Conservation (phyloP, 2,329 filamentous ascomycete genomes). For the Thyridium curvatum region DNA sequence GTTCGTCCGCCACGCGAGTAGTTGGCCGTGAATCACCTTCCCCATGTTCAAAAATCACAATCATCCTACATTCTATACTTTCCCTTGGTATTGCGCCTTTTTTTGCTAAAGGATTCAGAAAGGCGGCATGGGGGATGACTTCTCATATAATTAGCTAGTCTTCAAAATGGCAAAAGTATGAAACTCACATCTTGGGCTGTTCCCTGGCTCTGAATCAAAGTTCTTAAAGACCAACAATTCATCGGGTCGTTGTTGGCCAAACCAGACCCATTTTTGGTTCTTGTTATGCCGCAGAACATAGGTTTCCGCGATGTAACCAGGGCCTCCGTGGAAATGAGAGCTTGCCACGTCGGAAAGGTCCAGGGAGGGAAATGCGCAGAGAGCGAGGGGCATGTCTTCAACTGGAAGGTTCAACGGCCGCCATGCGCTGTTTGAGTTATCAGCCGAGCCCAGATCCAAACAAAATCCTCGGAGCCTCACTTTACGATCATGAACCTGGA, state of each 20-base stretch:
- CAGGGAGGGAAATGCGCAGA: background rate
- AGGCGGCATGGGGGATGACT: slow-evolving; percentile 1
- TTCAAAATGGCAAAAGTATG: background rate
- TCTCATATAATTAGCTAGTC: background rate
- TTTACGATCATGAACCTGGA: slow-evolving; percentile 1
- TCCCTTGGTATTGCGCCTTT: background rate
- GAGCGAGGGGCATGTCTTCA: slow-evolving; percentile 2
- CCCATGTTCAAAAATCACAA: background rate
- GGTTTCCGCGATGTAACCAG: slow-evolving; percentile 1
- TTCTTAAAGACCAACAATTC: background rate
- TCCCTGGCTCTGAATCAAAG: background rate
- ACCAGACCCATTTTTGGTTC: slow-evolving; percentile 3
- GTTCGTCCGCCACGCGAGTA: no score
- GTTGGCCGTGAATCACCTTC: background rate
- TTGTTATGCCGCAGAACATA: slow-evolving; percentile 1
- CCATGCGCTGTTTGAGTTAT: background rate
- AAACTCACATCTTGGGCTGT: background rate
- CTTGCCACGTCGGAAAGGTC: slow-evolving; percentile 1
- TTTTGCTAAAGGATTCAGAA: background rate
- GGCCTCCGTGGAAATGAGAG: slow-evolving; percentile 1
- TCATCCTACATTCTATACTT: slow-evolving; percentile 1
- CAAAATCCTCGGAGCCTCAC: background rate
- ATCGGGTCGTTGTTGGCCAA: background rate
- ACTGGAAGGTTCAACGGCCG: background rate
- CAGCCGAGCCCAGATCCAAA: background rate